Evolutionary conservation across 2,329 filamentous ascomycete species (phyloP), one percentile per base, ranked within the genome.

Genomic region (Phialophora verrucosa): DNA sequence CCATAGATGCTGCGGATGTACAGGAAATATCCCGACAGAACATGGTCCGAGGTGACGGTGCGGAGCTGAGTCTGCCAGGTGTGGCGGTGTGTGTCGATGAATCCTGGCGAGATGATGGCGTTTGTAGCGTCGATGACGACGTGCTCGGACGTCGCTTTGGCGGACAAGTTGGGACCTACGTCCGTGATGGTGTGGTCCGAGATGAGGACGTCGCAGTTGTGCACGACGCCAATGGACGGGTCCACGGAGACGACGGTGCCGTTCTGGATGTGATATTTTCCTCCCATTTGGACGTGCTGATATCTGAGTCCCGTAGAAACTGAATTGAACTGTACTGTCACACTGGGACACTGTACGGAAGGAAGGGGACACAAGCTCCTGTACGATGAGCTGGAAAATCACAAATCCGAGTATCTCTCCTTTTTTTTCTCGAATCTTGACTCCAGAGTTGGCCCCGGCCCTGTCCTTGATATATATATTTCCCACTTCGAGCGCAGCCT

Each of bases 61-160:
- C 79, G 79, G 14, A 80, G 71, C 63, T 78, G 75, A 0, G 78
- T 78, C 64, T 82, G 78, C 80, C 79, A 83, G 6, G 79, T 70
- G 69, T 83, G 81, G 50, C 78, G 62, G 42, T 76, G 72, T 23
- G 73, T 76, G 55, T 73, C 69, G 53, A 75, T 67, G 68, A 74
- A 76, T 11, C 74, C 75, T 1, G 75, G 75, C 56, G 70, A 73
- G 38, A 76, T 64, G 17, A 75, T 73, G 57, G 74, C 76, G 31
- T 73, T 72, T 6, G 73, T 76, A 25, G 78, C 82, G 66, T 84
- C 78, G 29, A 83, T 74, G 3, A 82, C 65, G 31, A 74, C 53
- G 49, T 55, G 42, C 17, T 66, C 25, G 20, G 42, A 17, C 12
- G 64, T 44, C 2, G 50, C n/a, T 29, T 29, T 47, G 5, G 56